A percentile compares a stretch with the other conserved stretches of the same genome.
phyloP scores from a whole-genome alignment of 2,329 filamentous ascomycete species.

The Calonectria leucothoes region DNA sequence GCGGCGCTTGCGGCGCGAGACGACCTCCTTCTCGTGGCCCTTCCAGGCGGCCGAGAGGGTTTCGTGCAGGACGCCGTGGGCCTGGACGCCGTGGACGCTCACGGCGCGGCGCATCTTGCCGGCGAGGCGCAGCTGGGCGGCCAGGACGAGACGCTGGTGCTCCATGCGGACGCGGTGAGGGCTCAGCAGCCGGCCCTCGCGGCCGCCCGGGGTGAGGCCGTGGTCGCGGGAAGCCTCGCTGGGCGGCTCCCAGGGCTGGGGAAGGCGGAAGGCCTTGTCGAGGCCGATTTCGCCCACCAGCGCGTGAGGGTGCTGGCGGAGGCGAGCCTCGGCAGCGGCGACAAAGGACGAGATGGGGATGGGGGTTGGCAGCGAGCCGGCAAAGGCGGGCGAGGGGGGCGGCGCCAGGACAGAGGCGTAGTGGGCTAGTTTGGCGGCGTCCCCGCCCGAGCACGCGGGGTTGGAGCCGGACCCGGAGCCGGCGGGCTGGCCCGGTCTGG shows the following conservation, averaged over 20 bases:
- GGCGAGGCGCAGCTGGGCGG: conserved; percentile 77
- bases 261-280: conserved; percentile 82
- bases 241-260: conserved; percentile 63
- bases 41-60: conserved; percentile 75
- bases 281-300: conserved; percentile 83
- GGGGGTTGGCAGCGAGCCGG: conserved; percentile 68
- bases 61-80: conserved; percentile 77
- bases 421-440: conserved; percentile 63
- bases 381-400: conserved; percentile 54
- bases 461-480: conserved; percentile 2
- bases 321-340: conserved; percentile 63
- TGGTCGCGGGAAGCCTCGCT: conserved; percentile 41
- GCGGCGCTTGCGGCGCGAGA: conserved; percentile 69
- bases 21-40: conserved; percentile 72
- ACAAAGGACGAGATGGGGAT: conserved; percentile 69
- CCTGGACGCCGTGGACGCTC: conserved; percentile 80
- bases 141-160: conserved; percentile 76
- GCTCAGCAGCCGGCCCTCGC: conserved; percentile 76
- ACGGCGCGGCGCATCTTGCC: conserved; percentile 74
- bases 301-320: conserved; percentile 70
- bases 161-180: conserved; percentile 74
- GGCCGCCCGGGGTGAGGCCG: conserved; percentile 73
- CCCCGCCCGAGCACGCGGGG: neutral
- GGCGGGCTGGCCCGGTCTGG: conserved; percentile 5
- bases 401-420: conserved; percentile 76